Evolutionary conservation across 768 basidiomycete genomes (phyloP).

Genomic region (Neoboletus brunneissimus): DNA sequence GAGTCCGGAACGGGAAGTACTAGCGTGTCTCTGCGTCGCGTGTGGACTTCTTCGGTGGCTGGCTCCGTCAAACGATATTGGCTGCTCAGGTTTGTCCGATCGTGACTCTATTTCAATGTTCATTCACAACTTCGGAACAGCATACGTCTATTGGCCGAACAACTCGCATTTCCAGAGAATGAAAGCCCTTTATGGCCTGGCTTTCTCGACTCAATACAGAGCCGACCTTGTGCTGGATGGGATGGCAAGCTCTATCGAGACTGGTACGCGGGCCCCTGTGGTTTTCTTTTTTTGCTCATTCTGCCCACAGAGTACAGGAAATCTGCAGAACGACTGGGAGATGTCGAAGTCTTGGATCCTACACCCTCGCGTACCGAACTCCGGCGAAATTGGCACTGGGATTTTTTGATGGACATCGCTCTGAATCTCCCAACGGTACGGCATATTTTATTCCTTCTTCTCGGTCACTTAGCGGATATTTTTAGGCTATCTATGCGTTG

Average conservation of each 20-base stretch:
- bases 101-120: not conserved
- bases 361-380: conserved; percentile 15
- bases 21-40: conserved; percentile 27
- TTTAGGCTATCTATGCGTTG: conserved; percentile 27
- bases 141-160: conserved; percentile 40
- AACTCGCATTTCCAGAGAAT: conserved; percentile 39
- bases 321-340: conserved; percentile 31
- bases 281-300: not conserved
- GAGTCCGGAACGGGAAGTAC: conserved; percentile 28
- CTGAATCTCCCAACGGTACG: conserved; percentile 37
- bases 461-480: not conserved
- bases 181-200: conserved; percentile 36
- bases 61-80: conserved; percentile 35
- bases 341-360: conserved; percentile 30
- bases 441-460: not conserved
- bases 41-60: conserved; percentile 33
- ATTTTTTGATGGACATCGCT: conserved; percentile 27
- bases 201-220: conserved; percentile 37
- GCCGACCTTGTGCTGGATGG: conserved; percentile 39
- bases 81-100: conserved; percentile 33
- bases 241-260: conserved; percentile 25
- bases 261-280: conserved; percentile 24
- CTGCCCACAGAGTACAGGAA: conserved; percentile 35
- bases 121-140: conserved; percentile 17
- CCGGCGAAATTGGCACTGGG: conserved; percentile 38